Evolutionary conservation across 768 basidiomycete species (phyloP), one percentile per base, ranked within the genome.

Genomic region (Peribolospora baueri): DNA sequence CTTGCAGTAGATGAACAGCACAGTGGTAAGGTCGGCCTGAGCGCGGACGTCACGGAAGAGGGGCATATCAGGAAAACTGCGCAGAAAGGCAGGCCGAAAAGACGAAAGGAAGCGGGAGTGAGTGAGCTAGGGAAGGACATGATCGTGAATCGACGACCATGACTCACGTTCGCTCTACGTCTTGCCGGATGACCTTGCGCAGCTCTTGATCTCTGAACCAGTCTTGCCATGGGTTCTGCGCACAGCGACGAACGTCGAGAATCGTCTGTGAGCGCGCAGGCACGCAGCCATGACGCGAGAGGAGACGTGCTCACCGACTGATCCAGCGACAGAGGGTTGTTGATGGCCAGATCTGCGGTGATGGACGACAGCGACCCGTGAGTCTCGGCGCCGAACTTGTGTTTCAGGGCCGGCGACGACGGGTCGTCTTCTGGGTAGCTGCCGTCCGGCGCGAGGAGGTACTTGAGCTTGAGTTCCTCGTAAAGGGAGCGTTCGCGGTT

Each of bases 121-220:
- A 40, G 6, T 38, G 8, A n/a, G 39, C 37, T 55, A 51, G 46
- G 11, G 54, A n/a, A 46, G 54, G 40, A 39, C 41, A 49, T 41
- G 47, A 1, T 38, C 36, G 55, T 3, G 36, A 3, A 25, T 52
- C 5, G 36, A 52, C 10, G 58, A 11, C 43, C 10, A 6, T 42
- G 25, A 39, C 84, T 67, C 68, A 88, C 80, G 93, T 97, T 62
- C 93, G 74, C 61, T 93, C 86, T 0, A 98, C 93, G 64, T 98
- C 93, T 67, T 93, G 86, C 45, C 77, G 69, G 50, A 98, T 93
- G 9, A 78, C 84, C 65, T 81, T 87, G 42, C 88, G 75, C 45
- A 95, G 70, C 57, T 97, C 93, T 13, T 88, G 74, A 46, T 86
- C 76, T 39, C 78, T 72, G 67, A 95, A 98, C 85, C 87, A 97